Percentiles rank a stretch among this genome's conserved stretches.
Evolutionary conservation across 1,139 yeast species (phyloP).

Genomic region (Geotrichum citri-aurantii): DNA sequence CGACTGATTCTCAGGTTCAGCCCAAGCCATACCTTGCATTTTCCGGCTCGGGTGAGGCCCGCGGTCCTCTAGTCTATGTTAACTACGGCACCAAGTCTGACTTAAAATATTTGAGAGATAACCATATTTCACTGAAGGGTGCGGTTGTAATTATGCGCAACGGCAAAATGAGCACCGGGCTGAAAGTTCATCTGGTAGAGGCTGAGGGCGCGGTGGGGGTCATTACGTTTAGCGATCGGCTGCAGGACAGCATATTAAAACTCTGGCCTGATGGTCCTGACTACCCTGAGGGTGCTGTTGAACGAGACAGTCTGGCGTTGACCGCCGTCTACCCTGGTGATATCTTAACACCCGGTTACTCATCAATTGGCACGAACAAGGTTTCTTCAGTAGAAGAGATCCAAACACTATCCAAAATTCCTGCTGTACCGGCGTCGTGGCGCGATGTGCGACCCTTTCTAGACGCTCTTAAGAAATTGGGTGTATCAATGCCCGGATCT

Average conservation of each 20-base stretch:
- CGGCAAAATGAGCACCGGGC: conserved; percentile 48
- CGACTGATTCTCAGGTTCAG: conserved; percentile 20
- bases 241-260: background rate
- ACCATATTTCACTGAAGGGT: conserved; percentile 37
- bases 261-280: conserved; percentile 16
- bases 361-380: conserved; percentile 38
- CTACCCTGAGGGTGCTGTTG: conserved; percentile 37
- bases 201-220: conserved; percentile 49
- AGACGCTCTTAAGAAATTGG: conserved; percentile 44
- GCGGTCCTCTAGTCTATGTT: conserved; percentile 51
- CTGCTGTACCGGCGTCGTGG: conserved; percentile 71
- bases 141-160: conserved; percentile 58
- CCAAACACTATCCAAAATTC: conserved; percentile 58
- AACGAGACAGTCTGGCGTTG: conserved; percentile 59
- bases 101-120: conserved; percentile 40
- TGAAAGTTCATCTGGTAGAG: conserved; percentile 50
- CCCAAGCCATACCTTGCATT: conserved; percentile 59
- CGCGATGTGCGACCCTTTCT: conserved; percentile 55
- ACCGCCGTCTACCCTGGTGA: conserved; percentile 71
- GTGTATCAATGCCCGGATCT: conserved; percentile 34
- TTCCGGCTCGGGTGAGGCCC: conserved; percentile 52
- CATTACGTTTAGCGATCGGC: conserved; percentile 49
- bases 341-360: conserved; percentile 72
- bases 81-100: conserved; percentile 64
- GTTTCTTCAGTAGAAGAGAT: conserved; percentile 45